Conservation (phyloP, 106 monocot species). For the Dioscorea dumetorum region DNA sequence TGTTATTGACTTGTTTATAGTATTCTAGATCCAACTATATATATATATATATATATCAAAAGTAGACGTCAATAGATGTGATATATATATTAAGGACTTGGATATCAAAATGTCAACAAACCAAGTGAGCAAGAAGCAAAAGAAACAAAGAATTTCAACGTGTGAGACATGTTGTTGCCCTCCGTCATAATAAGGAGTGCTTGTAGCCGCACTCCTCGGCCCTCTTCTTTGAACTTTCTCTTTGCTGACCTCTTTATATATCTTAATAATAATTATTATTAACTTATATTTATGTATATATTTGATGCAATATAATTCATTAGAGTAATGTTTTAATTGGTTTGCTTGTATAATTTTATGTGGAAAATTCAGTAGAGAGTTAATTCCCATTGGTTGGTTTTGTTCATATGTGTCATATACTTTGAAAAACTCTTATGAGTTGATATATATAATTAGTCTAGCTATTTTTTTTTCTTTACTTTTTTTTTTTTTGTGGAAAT, state of each 20-base stretch:
- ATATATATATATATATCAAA: constrained; percentile 2
- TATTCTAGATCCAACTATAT: constrained; percentile 15
- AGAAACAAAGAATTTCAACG: constrained; percentile 31
- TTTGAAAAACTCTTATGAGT: no score
- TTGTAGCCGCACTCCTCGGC: constrained; percentile 14
- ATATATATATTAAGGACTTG: no score
- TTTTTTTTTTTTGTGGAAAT: no score
- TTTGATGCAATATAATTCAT: neutral
- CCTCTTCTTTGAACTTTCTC: neutral
- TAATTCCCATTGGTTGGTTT: constrained; percentile 2
- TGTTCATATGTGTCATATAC: neutral
- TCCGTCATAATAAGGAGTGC: constrained; percentile 1
- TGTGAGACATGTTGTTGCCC: constrained; percentile 33
- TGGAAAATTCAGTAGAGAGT: no score
- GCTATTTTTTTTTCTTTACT: no score
- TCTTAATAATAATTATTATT: neutral
- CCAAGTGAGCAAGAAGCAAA: constrained; percentile 9
- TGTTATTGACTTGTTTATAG: constrained; percentile 18
- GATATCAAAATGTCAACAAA: constrained; percentile 14
- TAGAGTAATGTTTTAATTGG: neutral
- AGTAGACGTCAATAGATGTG: neutral
- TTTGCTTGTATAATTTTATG: no score
- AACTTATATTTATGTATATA: neutral
- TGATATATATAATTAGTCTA: no score
- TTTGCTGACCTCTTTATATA: neutral